Percentiles rank a stretch among this genome's conserved stretches.
These are phyloP conservation scores for Candida sakaeoensis DNA, from an alignment of 805 yeast species.

Conservation along the genomic window DNA sequence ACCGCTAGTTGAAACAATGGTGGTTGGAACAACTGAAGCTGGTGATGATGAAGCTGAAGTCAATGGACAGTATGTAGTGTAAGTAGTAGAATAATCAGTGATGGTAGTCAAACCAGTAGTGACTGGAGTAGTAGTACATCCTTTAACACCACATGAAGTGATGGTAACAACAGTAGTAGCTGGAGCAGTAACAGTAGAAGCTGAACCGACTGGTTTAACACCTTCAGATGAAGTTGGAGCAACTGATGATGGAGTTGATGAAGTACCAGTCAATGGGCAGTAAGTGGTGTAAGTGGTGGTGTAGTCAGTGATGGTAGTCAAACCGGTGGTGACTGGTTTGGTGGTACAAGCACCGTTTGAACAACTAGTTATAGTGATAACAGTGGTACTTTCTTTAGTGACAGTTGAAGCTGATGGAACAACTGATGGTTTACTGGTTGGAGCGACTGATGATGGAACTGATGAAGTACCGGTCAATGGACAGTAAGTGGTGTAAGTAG, in stretches of 20 bases:
- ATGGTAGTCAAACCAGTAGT: constrained; percentile 26
- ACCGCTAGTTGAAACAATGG: constrained; percentile 6
- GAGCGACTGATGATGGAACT: not conserved
- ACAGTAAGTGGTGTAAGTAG: constrained; percentile 37
- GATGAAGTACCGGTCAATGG: constrained; percentile 27
- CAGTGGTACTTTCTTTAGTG: constrained; percentile 20
- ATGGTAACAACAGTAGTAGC: constrained; percentile 30
- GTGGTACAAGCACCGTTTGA: constrained; percentile 26
- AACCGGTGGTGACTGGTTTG: constrained; percentile 27
- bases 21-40: constrained; percentile 1
- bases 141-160: constrained; percentile 32
- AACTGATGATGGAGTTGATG: constrained; percentile 22
- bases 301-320: constrained; percentile 23
- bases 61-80: constrained; percentile 37
- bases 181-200: constrained; percentile 18
- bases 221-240: constrained; percentile 29
- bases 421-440: constrained; percentile 9
- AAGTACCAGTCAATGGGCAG: constrained; percentile 29
- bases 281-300: constrained; percentile 34
- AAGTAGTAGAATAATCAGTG: constrained; percentile 26
- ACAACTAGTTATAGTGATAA: constrained; percentile 35
- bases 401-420: constrained; percentile 6
- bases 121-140: constrained; percentile 25
- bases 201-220: constrained; percentile 17
- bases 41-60: constrained; percentile 21